Evolutionary conservation across 257 asterid genomes (phyloP).

Genomic region (Solanum clarkiae): DNA sequence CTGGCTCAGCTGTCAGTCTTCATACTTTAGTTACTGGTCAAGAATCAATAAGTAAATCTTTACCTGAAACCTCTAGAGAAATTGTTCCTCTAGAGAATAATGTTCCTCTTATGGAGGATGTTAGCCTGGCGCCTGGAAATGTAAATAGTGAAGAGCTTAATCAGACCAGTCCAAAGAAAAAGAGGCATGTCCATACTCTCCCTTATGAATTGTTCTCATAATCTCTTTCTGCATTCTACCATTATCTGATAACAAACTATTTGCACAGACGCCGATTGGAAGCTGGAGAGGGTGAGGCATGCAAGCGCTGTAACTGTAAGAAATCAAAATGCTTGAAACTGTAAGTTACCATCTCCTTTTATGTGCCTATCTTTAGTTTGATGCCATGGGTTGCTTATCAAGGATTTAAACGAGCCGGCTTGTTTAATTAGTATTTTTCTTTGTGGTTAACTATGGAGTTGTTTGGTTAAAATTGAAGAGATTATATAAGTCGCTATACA

Average conservation of each 20-base stretch:
- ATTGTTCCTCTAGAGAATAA: slow-evolving; percentile 24
- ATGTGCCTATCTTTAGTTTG: background rate
- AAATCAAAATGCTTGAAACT: slow-evolving; percentile 94
- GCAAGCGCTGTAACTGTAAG: slow-evolving; percentile 96
- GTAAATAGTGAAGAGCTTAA: slow-evolving; percentile 41
- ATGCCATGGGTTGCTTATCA: background rate
- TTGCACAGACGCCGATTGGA: slow-evolving; percentile 54
- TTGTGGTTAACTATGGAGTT: background rate
- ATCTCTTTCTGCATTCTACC: background rate
- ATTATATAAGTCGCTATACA: background rate
- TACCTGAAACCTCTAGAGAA: slow-evolving; percentile 21
- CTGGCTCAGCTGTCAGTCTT: slow-evolving; percentile 36
- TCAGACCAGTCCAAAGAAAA: slow-evolving; percentile 82
- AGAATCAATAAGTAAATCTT: slow-evolving; percentile 21
- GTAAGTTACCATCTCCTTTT: slow-evolving; percentile 32
- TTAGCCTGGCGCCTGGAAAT: slow-evolving; percentile 22
- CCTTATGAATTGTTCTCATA: background rate
- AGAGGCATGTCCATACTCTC: slow-evolving; percentile 35
- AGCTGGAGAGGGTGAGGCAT: slow-evolving; percentile 49
- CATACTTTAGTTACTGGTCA: slow-evolving; percentile 19
- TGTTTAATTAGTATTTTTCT: background rate
- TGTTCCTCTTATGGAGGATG: slow-evolving; percentile 30
- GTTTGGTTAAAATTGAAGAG: background rate
- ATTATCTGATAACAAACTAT: slow-evolving; percentile 4
- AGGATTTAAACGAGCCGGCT: background rate